Conservation (phyloP, 495 filamentous ascomycete genomes). For the Hypoxylon lenormandii region DNA sequence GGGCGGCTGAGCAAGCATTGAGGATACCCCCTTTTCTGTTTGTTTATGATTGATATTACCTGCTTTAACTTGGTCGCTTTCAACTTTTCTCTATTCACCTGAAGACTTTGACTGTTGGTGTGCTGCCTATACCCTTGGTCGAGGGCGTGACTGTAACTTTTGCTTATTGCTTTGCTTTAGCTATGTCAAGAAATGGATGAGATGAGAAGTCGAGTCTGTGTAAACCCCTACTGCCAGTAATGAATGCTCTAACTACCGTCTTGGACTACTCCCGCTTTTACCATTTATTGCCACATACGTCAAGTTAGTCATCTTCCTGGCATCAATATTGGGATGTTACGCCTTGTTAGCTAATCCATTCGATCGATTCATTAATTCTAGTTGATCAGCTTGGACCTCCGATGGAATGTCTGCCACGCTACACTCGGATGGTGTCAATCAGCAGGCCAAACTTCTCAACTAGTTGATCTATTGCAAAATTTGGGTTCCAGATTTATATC, state of each 20-base stretch:
- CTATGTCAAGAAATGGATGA: background rate
- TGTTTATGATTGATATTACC: background rate
- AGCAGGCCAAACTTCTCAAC: background rate
- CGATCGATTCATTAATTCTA: constrained; percentile 1
- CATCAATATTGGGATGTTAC: background rate
- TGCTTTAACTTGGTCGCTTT: constrained; percentile 1
- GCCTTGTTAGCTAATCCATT: background rate
- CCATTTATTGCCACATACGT: background rate
- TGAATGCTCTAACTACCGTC: no score
- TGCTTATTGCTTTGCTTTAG: background rate
- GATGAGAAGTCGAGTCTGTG: no score
- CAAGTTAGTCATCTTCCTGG: background rate
- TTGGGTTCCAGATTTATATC: background rate
- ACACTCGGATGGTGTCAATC: background rate
- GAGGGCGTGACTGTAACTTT: background rate
- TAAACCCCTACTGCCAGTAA: no score
- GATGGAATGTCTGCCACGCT: background rate
- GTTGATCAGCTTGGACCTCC: background rate
- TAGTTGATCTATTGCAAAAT: background rate
- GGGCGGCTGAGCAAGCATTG: constrained; percentile 14
- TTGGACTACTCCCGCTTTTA: background rate
- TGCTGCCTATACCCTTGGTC: background rate
- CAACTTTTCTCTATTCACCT: background rate
- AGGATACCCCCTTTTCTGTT: constrained; percentile 43
- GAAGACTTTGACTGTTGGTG: background rate